A percentile compares a stretch with the other conserved stretches of the same genome.
Conservation (phyloP, 2,329 filamentous ascomycete species). For the Dothideomycetidae sp. region DNA sequence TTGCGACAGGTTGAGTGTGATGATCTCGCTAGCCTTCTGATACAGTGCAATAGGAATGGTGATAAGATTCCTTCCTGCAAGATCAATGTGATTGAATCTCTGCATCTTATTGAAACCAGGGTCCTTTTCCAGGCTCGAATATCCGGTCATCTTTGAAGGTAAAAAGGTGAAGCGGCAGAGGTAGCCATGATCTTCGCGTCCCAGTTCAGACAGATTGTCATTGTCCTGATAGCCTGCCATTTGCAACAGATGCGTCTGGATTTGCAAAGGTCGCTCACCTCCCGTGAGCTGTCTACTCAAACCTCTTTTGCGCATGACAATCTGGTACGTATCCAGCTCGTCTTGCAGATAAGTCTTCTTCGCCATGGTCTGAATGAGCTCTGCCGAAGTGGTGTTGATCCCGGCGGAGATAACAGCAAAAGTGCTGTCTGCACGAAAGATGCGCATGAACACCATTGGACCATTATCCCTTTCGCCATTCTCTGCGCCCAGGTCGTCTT, state of each 20-base stretch:
- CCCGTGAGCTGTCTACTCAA: conserved; percentile 66
- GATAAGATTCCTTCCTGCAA: conserved; percentile 77
- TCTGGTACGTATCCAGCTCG: conserved; percentile 84
- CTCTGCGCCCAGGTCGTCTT: conserved; percentile 2
- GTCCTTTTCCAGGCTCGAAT: conserved; percentile 55
- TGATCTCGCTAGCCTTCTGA: conserved; percentile 80
- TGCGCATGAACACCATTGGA: conserved; percentile 76
- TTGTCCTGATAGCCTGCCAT: conserved; percentile 80
- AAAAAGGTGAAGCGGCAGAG: conserved; percentile 92
- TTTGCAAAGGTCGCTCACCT: conserved; percentile 68
- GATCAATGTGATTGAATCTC: conserved; percentile 87
- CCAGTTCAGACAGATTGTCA: conserved; percentile 83
- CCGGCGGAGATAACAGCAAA: conserved; percentile 83
- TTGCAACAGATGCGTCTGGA: conserved; percentile 82
- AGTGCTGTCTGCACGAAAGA: conserved; percentile 86
- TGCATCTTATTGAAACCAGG: conserved; percentile 67
- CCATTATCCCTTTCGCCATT: conserved; percentile 52
- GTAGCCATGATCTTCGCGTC: conserved; percentile 93
- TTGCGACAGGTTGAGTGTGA: conserved; percentile 81
- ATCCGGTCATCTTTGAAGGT: conserved; percentile 75
- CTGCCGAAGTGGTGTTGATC: conserved; percentile 69
- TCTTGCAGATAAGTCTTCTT: conserved; percentile 92
- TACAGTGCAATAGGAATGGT: conserved; percentile 93
- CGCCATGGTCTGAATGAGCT: conserved; percentile 78
- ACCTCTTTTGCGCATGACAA: conserved; percentile 87